Evolutionary conservation across 352 stramenopile genomes (phyloP), one percentile per base, ranked within the genome.

Genomic region (Phytopythium helicoides): DNA sequence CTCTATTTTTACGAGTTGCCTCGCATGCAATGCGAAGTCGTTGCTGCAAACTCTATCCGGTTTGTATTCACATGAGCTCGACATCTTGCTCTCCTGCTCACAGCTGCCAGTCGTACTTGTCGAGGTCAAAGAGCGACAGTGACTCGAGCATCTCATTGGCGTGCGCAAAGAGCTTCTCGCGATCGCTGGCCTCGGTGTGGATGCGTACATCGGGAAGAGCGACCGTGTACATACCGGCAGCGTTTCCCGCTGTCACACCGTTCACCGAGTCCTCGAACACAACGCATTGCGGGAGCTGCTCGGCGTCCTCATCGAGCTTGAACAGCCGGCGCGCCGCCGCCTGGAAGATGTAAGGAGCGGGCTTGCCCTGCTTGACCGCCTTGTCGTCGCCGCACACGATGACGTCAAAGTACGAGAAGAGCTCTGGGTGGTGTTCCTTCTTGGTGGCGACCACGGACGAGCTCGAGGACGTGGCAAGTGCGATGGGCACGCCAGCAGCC

Each of bases 221-320:
- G 40, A 94, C 74, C 15, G 72, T 81, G 56, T 83, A 68, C 83
- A 92, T 92, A 5, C 52, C 68, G 2, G 83, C 83, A 2, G 67
- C 65, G 15, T 87, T 87, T 0, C 73, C 81, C 3, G 81, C 81
- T 19, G 66, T 68, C 18, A 89, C 79, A 21, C 83, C 83, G 26
- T 80, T 73, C 15, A 85, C 61, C 31, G 83, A 90, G 66, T 93
- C 83, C 45, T 93, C 83, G 46, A 92, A 89, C 48, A 91, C 76
- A 50, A 91, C 60, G 52, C 72, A 91, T 36, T 63, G 60, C n/a
- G 73, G 66, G n/a, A 44, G 18, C 31, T 62, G 60, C 26, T 67
- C 54, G 26, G 69, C 54, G 22, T 61, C 65, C 28, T 79, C 59
- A 23, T 65, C 57, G 3, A 73, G 50, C 35, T 67, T 59, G 47